phyloP scores from a whole-genome alignment of 306 rosid species.

The Pterocarpus macrocarpus region DNA sequence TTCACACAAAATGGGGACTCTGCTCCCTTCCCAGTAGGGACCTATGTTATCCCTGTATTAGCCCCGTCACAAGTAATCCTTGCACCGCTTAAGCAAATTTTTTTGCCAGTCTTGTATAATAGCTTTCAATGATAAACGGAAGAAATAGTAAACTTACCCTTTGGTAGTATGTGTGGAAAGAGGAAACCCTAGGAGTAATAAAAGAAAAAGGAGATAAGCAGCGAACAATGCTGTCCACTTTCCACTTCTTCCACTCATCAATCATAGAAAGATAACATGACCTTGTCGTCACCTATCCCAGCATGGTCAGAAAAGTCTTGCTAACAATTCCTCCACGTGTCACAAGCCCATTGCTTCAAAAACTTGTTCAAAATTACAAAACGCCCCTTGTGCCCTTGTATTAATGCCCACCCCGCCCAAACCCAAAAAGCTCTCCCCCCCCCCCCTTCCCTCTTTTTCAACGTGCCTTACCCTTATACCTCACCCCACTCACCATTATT shows the following conservation, averaged over 20 bases:
- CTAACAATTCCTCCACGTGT: conserved; percentile 66
- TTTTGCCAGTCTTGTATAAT: no score
- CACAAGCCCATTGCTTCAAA: conserved; percentile 39
- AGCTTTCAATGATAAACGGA: no score
- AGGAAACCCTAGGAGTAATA: conserved; percentile 29
- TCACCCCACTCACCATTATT: conserved; percentile 46
- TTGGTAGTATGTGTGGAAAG: not conserved
- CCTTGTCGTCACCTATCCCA: conserved; percentile 67
- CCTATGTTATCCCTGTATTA: no score
- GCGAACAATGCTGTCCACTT: conserved; percentile 58
- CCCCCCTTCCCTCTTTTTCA: conserved; percentile 34
- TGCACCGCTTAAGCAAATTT: no score
- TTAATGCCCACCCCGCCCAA: conserved; percentile 64
- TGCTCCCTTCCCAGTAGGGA: no score
- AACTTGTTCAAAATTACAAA: conserved; percentile 32
- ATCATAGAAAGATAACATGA: conserved; percentile 72
- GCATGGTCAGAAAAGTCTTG: conserved; percentile 69
- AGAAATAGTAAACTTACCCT: no score
- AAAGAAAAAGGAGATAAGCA: conserved; percentile 27
- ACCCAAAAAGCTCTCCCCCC: conserved; percentile 41
- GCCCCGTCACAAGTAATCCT: no score
- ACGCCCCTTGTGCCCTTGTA: conserved; percentile 43
- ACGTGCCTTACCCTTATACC: conserved; percentile 29
- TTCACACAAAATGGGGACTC: no score
- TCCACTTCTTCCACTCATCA: conserved; percentile 49